Conservation (phyloP, 805 yeast genomes). For the Spathaspora arborariae region DNA sequence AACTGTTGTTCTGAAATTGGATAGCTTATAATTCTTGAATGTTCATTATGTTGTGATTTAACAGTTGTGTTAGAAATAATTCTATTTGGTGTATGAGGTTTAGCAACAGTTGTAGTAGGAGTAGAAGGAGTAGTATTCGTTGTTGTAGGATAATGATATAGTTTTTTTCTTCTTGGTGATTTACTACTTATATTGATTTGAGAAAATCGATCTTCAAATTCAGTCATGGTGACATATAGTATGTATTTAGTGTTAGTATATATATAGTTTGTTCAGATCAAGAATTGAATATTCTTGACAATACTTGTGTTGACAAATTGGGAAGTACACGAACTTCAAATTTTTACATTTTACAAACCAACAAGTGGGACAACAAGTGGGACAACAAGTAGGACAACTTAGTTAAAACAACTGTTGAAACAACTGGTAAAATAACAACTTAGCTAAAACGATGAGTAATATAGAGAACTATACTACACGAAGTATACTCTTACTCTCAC, state of each 20-base stretch:
- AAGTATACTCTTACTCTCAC: conserved; percentile 35
- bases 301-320: neutral
- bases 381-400: too few species aligned
- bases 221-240: conserved; percentile 2
- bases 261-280: too few species aligned
- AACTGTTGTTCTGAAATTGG: conserved; percentile 18
- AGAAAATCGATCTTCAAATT: conserved; percentile 28
- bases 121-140: neutral
- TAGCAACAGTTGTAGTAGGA: neutral
- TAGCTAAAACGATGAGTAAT: neutral
- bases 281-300: too few species aligned
- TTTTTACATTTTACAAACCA: neutral
- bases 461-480: conserved; percentile 15
- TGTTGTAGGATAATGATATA: conserved; percentile 13
- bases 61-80: conserved; percentile 8
- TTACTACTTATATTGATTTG: conserved; percentile 25
- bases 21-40: conserved; percentile 12
- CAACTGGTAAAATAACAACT: too few species aligned
- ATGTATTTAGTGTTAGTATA: too few species aligned
- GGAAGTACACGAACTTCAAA: neutral
- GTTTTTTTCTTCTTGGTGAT: conserved; percentile 20
- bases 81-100: conserved; percentile 18
- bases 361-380: too few species aligned
- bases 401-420: too few species aligned
- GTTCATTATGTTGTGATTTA: conserved; percentile 2